These are phyloP conservation scores for Ailanthus altissimus DNA, from an alignment of 345 rosid genomes.

Conservation along the genomic window DNA sequence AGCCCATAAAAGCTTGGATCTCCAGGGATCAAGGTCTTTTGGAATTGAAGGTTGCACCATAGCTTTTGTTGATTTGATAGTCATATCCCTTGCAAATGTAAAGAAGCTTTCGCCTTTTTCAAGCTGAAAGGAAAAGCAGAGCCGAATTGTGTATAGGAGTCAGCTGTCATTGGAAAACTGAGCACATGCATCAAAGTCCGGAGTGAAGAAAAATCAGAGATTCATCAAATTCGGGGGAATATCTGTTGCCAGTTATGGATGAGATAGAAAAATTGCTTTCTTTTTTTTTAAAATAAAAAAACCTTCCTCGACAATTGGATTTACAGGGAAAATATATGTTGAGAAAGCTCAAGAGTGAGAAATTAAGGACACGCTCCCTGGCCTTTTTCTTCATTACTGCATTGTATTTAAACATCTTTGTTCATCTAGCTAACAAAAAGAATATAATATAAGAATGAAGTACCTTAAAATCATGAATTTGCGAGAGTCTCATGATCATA, in stretches of 20 bases:
- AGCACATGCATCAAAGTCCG: background rate
- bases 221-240: background rate
- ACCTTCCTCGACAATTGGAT: background rate
- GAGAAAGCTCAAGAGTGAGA: background rate
- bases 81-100: conserved; percentile 87
- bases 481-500: background rate
- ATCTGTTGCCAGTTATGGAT: background rate
- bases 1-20: conserved; percentile 92
- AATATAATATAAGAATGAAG: background rate
- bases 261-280: background rate
- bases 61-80: conserved; percentile 82
- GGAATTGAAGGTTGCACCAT: conserved; percentile 61
- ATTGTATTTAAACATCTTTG: background rate
- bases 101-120: conserved; percentile 91
- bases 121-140: conserved; percentile 42
- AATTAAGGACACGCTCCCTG: background rate
- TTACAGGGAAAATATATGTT: background rate
- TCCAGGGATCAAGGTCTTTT: conserved; percentile 77
- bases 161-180: conserved; percentile 5
- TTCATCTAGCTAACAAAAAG: background rate
- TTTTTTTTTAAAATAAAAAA: too few relatives aligned
- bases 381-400: background rate
- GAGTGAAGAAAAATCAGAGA: background rate
- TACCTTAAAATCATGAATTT: background rate
- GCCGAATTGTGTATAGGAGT: conserved; percentile 20